Evolutionary conservation across 2,329 filamentous ascomycete species (phyloP), one percentile per base, ranked within the genome.

Genomic region (Scedosporium apiospermum): DNA sequence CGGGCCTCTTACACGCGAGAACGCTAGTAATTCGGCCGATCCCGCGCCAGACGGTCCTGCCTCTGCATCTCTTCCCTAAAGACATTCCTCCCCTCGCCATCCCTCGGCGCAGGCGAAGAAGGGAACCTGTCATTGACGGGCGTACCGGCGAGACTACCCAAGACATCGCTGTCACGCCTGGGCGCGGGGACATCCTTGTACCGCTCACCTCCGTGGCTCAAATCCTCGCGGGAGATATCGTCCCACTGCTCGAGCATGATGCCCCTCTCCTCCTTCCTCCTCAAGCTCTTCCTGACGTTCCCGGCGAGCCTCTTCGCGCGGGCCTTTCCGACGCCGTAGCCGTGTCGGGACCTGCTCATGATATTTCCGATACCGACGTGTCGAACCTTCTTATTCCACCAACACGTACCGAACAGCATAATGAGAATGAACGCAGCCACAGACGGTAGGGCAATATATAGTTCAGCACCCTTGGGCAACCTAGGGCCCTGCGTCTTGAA

Each of bases 311-410:
- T 73, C 65, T 75, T 69, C 65, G 70, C 72, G 63, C 73, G 73
- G 57, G 69, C 70, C 68, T 72, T 72, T 60, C 73, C 70, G 63
- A 76, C 72, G 63, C 79, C 77, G 70, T 81, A 81, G 49, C 80
- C 77, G 65, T 75, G 68, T 38, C 76, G 71, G 51, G 67, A 66
- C 60, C 80, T 77, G 67, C 78, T 74, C 76, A 83, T 80, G 71
- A 84, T 73, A 67, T 78, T 81, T 61, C 79, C 81, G 57, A 85
- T 68, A 4, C 73, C 72, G 64, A 85, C 82, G 64, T 70, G 70
- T 63, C 82, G 77, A n/a, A 75, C 71, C 67, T 78, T 76, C 62
- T 77, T 75, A 71, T 84, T 82, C 77, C 78, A 84, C 76, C 87
- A 62, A 74, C 80, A 77, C 72, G 85, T 70, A 72, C 87, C 76